Conservation (phyloP, 2,329 filamentous ascomycete genomes). For the Claviceps digitariae region DNA sequence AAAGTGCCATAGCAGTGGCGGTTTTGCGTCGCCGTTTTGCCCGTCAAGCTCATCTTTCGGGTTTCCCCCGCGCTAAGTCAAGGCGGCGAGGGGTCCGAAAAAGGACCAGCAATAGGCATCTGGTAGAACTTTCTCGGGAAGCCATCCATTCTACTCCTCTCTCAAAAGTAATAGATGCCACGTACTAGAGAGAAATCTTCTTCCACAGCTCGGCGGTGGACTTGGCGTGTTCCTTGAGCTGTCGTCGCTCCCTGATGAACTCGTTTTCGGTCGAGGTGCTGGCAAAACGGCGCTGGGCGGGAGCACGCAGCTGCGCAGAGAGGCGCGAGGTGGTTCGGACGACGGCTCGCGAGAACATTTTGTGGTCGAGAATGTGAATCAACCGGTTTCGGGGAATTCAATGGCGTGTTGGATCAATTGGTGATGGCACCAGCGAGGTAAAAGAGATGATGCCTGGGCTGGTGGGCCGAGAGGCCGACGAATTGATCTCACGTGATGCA, state of each 20-base stretch:
- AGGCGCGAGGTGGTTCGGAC: constrained; percentile 51
- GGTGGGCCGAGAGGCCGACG: not conserved
- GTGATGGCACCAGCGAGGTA: constrained; percentile 2
- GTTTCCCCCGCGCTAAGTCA: not conserved
- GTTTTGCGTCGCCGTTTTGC: not conserved
- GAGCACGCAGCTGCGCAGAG: constrained; percentile 42
- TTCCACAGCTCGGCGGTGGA: constrained; percentile 82
- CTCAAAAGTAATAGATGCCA: constrained; percentile 10
- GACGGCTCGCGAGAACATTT: constrained; percentile 54
- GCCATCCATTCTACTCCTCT: not conserved
- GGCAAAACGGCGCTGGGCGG: constrained; percentile 58
- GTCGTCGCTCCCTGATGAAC: constrained; percentile 84
- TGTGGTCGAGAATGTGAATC: not conserved
- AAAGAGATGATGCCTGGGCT: not conserved
- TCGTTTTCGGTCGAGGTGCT: constrained; percentile 69
- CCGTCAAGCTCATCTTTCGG: not conserved
- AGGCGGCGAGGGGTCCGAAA: not conserved
- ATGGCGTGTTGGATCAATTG: constrained; percentile 10
- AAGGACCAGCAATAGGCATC: not conserved
- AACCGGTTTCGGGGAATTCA: not conserved
- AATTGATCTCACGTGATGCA: not conserved
- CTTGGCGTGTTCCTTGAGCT: constrained; percentile 81
- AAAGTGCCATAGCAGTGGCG: not conserved
- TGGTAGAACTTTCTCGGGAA: not conserved
- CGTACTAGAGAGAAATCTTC: constrained; percentile 94